phyloP scores from a whole-genome alignment of 1,284 basidiomycete genomes.

The Heliocybe sulcata region DNA sequence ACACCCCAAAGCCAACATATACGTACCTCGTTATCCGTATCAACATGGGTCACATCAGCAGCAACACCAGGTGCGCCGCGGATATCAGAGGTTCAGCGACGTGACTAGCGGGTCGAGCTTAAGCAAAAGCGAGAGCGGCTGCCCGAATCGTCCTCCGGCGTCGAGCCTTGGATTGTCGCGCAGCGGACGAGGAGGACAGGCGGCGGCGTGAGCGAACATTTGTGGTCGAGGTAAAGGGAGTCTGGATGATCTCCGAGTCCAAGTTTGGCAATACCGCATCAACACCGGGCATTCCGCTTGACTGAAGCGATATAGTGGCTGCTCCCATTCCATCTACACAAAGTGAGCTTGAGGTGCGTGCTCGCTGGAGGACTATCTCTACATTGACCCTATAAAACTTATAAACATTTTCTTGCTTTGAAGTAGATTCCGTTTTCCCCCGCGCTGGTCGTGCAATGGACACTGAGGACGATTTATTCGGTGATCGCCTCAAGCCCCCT shows the following conservation, averaged over 20 bases:
- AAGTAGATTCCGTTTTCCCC: too few relatives aligned
- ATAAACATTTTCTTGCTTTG: too few relatives aligned
- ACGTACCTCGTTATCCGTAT: conserved; percentile 78
- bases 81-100: conserved; percentile 80
- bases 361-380: too few relatives aligned
- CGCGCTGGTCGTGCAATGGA: not conserved
- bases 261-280: too few relatives aligned
- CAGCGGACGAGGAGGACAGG: conserved; percentile 73
- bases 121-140: conserved; percentile 84
- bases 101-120: conserved; percentile 83
- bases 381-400: too few relatives aligned
- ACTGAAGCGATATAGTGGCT: too few relatives aligned
- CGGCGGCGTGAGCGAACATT: conserved; percentile 56
- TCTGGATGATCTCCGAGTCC: too few relatives aligned
- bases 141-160: conserved; percentile 90
- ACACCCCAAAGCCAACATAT: not conserved
- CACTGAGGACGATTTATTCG: not conserved
- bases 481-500: not conserved
- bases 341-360: too few relatives aligned
- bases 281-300: too few relatives aligned
- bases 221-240: too few relatives aligned
- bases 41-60: conserved; percentile 90
- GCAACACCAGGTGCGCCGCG: conserved; percentile 90
- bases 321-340: too few relatives aligned
- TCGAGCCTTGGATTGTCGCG: conserved; percentile 81